These are phyloP conservation scores for Candida sithepensis DNA, from an alignment of 805 yeast genomes.

Conservation along the genomic window DNA sequence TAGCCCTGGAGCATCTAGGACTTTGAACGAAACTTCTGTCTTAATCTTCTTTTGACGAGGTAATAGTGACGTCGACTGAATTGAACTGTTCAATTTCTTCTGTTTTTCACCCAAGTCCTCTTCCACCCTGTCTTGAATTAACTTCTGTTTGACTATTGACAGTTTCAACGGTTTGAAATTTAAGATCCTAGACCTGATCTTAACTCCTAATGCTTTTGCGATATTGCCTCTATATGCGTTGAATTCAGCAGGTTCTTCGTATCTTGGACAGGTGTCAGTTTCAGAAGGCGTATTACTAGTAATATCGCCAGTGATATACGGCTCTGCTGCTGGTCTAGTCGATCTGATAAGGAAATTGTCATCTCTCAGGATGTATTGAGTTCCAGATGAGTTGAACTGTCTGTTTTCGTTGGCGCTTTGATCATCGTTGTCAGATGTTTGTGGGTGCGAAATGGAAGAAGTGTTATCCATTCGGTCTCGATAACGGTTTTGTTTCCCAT, in stretches of 20 bases:
- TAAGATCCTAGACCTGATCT: slow-evolving; percentile 39
- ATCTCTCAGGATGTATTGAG: slow-evolving; percentile 18
- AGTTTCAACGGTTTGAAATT: slow-evolving; percentile 27
- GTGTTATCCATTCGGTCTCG: slow-evolving; percentile 10
- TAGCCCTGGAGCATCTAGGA: slow-evolving; percentile 66
- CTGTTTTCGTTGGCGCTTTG: slow-evolving; percentile 9
- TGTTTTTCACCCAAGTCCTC: slow-evolving; percentile 9
- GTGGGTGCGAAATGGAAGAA: no score
- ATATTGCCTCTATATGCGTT: slow-evolving; percentile 35
- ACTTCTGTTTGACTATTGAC: slow-evolving; percentile 8
- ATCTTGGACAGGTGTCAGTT: neutral
- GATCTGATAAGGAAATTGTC: slow-evolving; percentile 20
- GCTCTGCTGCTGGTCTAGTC: slow-evolving; percentile 2
- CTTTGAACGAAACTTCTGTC: slow-evolving; percentile 44
- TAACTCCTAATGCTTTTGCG: slow-evolving; percentile 49
- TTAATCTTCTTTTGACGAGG: slow-evolving; percentile 26
- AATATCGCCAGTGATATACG: neutral
- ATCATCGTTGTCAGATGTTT: neutral
- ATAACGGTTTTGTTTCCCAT: slow-evolving; percentile 23
- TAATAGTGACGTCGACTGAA: slow-evolving; percentile 10
- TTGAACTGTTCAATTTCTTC: slow-evolving; percentile 9
- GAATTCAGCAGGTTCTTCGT: slow-evolving; percentile 6
- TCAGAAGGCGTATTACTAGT: neutral
- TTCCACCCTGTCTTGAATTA: slow-evolving; percentile 6
- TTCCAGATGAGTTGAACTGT: slow-evolving; percentile 5